phyloP scores from a whole-genome alignment of 768 basidiomycete genomes.

The Exidia glandulosa region DNA sequence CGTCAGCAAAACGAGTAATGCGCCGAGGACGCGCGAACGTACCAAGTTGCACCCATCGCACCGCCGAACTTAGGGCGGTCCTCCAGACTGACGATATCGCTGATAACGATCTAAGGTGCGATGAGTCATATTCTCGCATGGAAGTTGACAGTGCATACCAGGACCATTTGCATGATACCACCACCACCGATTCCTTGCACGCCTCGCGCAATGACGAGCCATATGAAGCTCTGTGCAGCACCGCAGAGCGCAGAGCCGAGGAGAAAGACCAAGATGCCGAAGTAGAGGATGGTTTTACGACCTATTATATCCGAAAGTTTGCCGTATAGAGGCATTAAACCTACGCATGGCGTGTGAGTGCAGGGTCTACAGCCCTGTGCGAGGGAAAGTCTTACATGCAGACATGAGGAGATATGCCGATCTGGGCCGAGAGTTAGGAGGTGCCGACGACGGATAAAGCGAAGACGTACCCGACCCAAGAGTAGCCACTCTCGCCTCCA shows the following conservation, averaged over 20 bases:
- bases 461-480: conserved; percentile 59
- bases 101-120: conserved; percentile 44
- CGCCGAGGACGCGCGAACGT: conserved; percentile 25
- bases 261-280: conserved; percentile 56
- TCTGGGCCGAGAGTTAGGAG: conserved; percentile 24
- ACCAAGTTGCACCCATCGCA: conserved; percentile 71
- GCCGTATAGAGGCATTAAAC: conserved; percentile 64
- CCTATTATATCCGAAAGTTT: conserved; percentile 58
- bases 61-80: conserved; percentile 76
- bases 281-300: conserved; percentile 44
- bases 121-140: background rate
- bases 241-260: conserved; percentile 77
- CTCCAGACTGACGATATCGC: conserved; percentile 72
- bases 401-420: conserved; percentile 48
- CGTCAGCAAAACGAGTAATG: background rate
- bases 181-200: conserved; percentile 80
- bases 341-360: conserved; percentile 29
- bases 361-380: background rate
- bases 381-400: background rate
- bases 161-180: conserved; percentile 47
- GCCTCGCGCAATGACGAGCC: conserved; percentile 67
- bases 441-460: background rate
- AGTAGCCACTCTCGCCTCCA: conserved; percentile 50
- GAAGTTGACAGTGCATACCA: background rate
- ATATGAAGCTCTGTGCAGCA: conserved; percentile 65